Evolutionary conservation across 495 filamentous ascomycete genomes (phyloP).

Genomic region (Lasiosphaeria hispida): DNA sequence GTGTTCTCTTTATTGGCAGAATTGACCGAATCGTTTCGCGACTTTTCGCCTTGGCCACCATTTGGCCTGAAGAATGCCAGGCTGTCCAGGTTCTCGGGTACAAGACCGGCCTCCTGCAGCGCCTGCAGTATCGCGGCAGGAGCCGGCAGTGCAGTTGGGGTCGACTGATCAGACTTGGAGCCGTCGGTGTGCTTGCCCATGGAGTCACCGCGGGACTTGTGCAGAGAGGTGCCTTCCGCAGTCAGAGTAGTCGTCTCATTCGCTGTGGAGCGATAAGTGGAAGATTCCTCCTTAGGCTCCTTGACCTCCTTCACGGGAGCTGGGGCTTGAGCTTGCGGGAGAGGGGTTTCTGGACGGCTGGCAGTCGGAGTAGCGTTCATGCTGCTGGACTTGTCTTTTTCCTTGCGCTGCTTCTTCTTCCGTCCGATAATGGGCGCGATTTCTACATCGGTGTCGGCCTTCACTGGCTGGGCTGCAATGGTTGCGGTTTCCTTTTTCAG

Average conservation of each 20-base stretch:
- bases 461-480: conserved; percentile 50
- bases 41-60: conserved; percentile 19
- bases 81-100: conserved; percentile 26
- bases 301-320: conserved; percentile 36
- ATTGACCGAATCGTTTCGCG: conserved; percentile 18
- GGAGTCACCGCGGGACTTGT: conserved; percentile 9
- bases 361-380: conserved; percentile 29
- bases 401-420: conserved; percentile 91
- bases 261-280: conserved; percentile 31
- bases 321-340: conserved; percentile 30
- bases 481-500: conserved; percentile 56
- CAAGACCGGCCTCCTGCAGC: conserved; percentile 24
- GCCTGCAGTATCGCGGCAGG: conserved; percentile 36
- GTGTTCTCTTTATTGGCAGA: conserved; percentile 8
- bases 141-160: conserved; percentile 29
- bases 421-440: conserved; percentile 77
- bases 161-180: conserved; percentile 12
- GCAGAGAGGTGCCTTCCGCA: conserved; percentile 20
- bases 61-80: conserved; percentile 38
- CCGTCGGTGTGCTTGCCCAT: conserved; percentile 18
- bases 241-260: conserved; percentile 34
- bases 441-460: conserved; percentile 59
- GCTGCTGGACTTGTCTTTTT: conserved; percentile 39
- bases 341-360: conserved; percentile 38
- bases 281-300: conserved; percentile 29